These are phyloP conservation scores for Globisporangium cederbergense DNA, from an alignment of 352 stramenopile species.

Conservation along the genomic window DNA sequence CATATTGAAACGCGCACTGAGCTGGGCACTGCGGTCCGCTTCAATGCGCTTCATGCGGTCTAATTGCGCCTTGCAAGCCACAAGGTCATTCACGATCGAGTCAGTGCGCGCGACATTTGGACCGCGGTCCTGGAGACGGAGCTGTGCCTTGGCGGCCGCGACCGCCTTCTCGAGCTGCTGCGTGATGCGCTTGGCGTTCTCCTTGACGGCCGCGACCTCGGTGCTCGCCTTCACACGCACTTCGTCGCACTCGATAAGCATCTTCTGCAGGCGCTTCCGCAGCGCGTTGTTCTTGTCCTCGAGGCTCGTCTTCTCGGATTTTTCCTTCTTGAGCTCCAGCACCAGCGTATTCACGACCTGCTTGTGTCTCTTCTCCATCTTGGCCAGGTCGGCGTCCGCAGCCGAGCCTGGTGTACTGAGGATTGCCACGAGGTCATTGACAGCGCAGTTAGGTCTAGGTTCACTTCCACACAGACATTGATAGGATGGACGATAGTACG, in stretches of 20 bases:
- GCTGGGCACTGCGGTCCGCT: slow-evolving; percentile 34
- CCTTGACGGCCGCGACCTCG: slow-evolving; percentile 45
- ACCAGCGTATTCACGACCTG: slow-evolving; percentile 45
- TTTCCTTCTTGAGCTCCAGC: slow-evolving; percentile 58
- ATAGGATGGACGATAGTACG: slow-evolving; percentile 13
- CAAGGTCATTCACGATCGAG: slow-evolving; percentile 51
- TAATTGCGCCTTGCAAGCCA: slow-evolving; percentile 37
- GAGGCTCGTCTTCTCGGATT: slow-evolving; percentile 39
- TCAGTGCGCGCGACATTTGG: slow-evolving; percentile 46
- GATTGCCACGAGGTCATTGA: not conserved
- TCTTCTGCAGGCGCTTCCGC: slow-evolving; percentile 67
- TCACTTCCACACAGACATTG: not conserved
- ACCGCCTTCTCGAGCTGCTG: slow-evolving; percentile 45
- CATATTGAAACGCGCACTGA: slow-evolving; percentile 46
- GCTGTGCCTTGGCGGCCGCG: slow-evolving; percentile 35
- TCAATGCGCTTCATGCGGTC: slow-evolving; percentile 49
- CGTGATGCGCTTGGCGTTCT: slow-evolving; percentile 44
- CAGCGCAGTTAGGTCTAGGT: not conserved
- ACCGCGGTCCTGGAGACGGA: slow-evolving; percentile 57
- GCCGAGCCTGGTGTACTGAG: slow-evolving; percentile 21
- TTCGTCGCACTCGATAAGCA: slow-evolving; percentile 78
- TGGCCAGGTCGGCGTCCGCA: slow-evolving; percentile 13
- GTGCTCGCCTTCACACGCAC: slow-evolving; percentile 50
- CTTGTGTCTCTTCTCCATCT: slow-evolving; percentile 35
- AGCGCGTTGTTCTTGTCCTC: slow-evolving; percentile 67